Conservation (phyloP, 345 rosid genomes). For the Euphorbia peplus region DNA sequence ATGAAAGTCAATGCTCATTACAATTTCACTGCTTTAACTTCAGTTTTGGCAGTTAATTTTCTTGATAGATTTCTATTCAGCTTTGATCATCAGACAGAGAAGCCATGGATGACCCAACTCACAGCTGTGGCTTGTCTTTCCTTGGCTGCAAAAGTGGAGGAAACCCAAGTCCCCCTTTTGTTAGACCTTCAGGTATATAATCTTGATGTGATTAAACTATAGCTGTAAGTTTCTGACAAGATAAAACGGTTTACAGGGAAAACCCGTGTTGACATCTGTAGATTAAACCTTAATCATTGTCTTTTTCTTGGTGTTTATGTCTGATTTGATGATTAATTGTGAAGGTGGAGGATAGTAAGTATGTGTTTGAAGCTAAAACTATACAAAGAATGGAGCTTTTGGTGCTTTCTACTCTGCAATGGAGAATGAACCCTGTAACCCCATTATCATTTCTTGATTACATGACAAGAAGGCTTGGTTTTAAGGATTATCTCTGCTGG, state of each 20-base stretch:
- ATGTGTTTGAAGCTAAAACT: conserved; percentile 74
- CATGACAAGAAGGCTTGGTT: conserved; percentile 65
- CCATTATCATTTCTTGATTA: conserved; percentile 80
- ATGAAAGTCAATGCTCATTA: conserved; percentile 58
- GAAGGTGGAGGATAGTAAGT: conserved; percentile 70
- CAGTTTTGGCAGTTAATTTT: conserved; percentile 69
- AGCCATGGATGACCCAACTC: conserved; percentile 93
- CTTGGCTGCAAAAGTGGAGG: conserved; percentile 92
- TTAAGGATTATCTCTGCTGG: conserved; percentile 55
- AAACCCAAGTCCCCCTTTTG: conserved; percentile 76
- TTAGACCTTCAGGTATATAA: conserved; percentile 74
- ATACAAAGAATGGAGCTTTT: conserved; percentile 96
- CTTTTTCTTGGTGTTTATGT: neutral
- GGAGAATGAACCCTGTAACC: conserved; percentile 93
- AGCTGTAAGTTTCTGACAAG: no score
- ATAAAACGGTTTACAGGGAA: no score
- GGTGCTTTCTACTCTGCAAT: conserved; percentile 71
- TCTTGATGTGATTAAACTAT: neutral
- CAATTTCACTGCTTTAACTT: conserved; percentile 69
- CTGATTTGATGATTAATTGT: conserved; percentile 13
- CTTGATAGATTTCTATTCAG: conserved; percentile 73
- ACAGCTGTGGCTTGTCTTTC: conserved; percentile 86
- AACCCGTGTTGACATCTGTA: no score
- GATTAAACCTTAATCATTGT: neutral
- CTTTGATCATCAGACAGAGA: conserved; percentile 47